phyloP scores from a whole-genome alignment of 345 rosid genomes.

The Excoecaria cochinchinensis region DNA sequence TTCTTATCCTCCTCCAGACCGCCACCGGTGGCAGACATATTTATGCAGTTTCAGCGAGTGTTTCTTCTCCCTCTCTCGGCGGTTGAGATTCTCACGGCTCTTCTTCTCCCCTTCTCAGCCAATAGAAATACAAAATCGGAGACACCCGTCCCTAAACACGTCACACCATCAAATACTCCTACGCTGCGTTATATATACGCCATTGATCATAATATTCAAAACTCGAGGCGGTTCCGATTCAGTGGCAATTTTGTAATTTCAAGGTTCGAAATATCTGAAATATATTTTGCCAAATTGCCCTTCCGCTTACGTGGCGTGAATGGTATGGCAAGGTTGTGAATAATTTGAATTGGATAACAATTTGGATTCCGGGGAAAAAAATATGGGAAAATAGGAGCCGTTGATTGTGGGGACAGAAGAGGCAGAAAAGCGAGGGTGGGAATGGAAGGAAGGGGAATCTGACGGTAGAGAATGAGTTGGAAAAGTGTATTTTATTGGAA shows the following conservation, averaged over 20 bases:
- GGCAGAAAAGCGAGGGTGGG: not conserved
- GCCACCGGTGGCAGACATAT: conserved; percentile 48
- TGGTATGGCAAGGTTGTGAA: not conserved
- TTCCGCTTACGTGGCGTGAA: not conserved
- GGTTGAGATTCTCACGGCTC: too few species aligned
- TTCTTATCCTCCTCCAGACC: conserved; percentile 65
- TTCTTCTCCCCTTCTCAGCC: not conserved
- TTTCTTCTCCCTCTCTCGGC: not conserved
- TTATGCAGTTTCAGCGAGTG: not conserved
- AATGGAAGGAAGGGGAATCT: not conserved
- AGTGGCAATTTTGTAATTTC: not conserved
- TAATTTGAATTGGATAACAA: not conserved
- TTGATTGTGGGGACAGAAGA: not conserved
- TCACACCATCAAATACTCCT: not conserved
- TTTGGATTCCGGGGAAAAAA: conserved; percentile 5
- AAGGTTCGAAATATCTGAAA: not conserved
- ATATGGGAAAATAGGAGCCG: not conserved
- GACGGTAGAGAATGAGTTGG: not conserved
- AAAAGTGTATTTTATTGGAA: not conserved
- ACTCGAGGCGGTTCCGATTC: not conserved
- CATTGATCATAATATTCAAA: not conserved
- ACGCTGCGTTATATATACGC: conserved; percentile 16
- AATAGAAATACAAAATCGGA: not conserved
- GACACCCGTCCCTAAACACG: not conserved
- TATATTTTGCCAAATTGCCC: not conserved